Conservation (phyloP, 2,329 filamentous ascomycete genomes). For the Fusarium ramigenum region DNA sequence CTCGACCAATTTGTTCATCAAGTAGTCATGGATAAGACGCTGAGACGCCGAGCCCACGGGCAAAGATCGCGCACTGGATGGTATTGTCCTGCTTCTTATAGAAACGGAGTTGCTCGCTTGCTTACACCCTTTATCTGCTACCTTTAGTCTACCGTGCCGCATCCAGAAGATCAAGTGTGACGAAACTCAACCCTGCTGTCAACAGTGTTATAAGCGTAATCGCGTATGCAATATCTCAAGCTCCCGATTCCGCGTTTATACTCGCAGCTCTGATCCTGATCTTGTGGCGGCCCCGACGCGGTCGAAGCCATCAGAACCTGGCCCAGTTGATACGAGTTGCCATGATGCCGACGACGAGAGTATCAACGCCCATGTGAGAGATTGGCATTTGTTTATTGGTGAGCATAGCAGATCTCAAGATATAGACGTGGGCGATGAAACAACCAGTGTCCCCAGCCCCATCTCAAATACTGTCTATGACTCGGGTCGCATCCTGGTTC, state of each 20-base stretch:
- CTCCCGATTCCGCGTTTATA: neutral
- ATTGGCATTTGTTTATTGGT: neutral
- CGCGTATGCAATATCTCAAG: neutral
- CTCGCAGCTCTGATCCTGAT: neutral
- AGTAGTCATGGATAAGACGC: neutral
- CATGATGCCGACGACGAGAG: neutral
- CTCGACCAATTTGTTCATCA: rapidly evolving
- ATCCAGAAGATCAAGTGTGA: neutral
- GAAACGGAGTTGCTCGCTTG: neutral
- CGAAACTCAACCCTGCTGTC: neutral
- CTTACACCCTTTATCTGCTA: neutral
- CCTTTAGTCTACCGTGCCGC: neutral
- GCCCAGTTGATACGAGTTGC: neutral
- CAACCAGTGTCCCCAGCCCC: neutral
- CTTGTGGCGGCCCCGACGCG: rapidly evolving
- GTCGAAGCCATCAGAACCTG: neutral
- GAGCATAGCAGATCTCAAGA: neutral
- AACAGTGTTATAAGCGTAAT: neutral
- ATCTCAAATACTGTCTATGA: neutral
- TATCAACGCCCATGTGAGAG: neutral
- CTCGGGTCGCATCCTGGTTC: neutral
- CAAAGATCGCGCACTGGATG: neutral
- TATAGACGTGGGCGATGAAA: neutral
- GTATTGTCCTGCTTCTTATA: neutral
- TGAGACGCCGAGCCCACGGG: neutral